phyloP scores from a whole-genome alignment of 176 grass and related monocot genomes.

The Juncus inflexus region DNA sequence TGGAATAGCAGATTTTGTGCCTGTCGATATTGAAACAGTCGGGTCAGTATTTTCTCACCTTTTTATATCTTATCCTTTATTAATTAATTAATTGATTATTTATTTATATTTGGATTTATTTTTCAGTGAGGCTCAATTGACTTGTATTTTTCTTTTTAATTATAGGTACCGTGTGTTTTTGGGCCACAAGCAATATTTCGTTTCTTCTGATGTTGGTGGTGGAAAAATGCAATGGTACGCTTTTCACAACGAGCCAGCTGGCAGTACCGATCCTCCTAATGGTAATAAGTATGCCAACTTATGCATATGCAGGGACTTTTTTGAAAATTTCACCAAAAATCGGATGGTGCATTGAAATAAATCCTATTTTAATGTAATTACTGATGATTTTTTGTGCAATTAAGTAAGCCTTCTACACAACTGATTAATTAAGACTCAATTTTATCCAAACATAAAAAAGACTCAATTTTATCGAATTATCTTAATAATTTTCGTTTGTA shows the following conservation, averaged over 20 bases:
- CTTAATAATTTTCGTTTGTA: too few relatives aligned
- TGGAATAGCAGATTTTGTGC: slow-evolving; percentile 91
- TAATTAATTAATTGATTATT: background rate
- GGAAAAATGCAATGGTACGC: slow-evolving; percentile 99
- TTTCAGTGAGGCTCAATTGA: background rate
- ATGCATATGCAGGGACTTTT: too few relatives aligned
- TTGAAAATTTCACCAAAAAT: too few relatives aligned
- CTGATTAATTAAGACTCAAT: too few relatives aligned
- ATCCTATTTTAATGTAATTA: too few relatives aligned
- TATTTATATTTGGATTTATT: background rate
- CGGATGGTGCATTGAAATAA: too few relatives aligned
- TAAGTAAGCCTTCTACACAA: too few relatives aligned
- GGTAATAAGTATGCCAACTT: slow-evolving; percentile 38
- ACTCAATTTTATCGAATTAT: too few relatives aligned
- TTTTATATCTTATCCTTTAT: background rate
- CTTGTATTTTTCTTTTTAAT: slow-evolving; percentile 12
- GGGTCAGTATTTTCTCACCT: slow-evolving; percentile 34
- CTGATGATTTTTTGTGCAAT: too few relatives aligned
- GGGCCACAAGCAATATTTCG: slow-evolving; percentile 98
- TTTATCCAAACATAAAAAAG: too few relatives aligned
- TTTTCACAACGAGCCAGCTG: slow-evolving; percentile 89
- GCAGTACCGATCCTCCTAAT: slow-evolving; percentile 79
- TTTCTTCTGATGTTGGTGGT: slow-evolving; percentile 92
- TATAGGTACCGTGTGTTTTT: slow-evolving; percentile 91
- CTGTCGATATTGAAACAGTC: slow-evolving; percentile 89